Conservation (phyloP, 2,329 filamentous ascomycete genomes). For the Ilyonectria mors-panacis region DNA sequence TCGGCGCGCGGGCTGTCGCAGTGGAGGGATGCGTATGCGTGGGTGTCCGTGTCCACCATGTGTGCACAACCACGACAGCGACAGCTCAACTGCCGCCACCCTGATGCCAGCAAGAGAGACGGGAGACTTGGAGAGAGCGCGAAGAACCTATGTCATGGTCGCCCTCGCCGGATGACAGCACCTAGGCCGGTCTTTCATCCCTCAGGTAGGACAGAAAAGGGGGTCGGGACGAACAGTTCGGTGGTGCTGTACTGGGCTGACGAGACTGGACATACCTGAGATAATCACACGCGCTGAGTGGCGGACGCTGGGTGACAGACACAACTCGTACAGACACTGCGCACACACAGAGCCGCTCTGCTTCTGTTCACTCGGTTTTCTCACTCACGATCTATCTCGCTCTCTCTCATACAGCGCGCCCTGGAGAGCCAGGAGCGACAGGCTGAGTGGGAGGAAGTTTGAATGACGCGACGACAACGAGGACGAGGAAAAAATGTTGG, state of each 20-base stretch:
- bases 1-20: neutral
- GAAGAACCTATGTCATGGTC: constrained; percentile 26
- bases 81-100: constrained; percentile 32
- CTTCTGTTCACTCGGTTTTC: constrained; percentile 11
- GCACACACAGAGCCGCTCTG: constrained; percentile 1
- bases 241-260: constrained; percentile 19
- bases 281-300: constrained; percentile 32
- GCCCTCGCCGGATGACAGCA: constrained; percentile 19
- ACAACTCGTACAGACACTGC: constrained; percentile 41
- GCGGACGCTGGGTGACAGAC: constrained; percentile 18
- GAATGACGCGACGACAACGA: constrained; percentile 30
- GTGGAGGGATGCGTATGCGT: constrained; percentile 25
- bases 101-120: constrained; percentile 29
- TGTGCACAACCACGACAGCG: constrained; percentile 23
- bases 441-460: constrained; percentile 41
- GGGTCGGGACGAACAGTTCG: constrained; percentile 26
- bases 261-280: constrained; percentile 46
- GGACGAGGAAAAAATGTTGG: constrained; percentile 28
- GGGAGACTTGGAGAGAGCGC: constrained; percentile 21
- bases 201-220: constrained; percentile 28
- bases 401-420: constrained; percentile 48
- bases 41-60: constrained; percentile 34
- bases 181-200: constrained; percentile 32
- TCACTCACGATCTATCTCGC: constrained; percentile 24
- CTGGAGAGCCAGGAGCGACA: constrained; percentile 48